Conservation (phyloP, 1,284 basidiomycete genomes). For the Cutaneotrichosporon sp. region DNA sequence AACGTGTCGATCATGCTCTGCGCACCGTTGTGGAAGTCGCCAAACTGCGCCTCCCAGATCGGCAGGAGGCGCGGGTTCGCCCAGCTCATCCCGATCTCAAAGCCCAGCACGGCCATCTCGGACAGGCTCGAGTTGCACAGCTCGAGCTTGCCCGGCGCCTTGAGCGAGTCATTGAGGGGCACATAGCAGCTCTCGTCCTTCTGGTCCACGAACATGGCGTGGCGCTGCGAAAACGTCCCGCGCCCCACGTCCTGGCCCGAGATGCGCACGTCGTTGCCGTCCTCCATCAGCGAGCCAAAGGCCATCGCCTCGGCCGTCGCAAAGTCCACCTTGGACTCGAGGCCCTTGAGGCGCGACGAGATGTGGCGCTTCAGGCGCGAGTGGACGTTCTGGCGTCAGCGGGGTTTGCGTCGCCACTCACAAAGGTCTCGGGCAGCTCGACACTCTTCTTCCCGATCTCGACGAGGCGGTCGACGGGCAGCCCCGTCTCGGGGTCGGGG, state of each 20-base stretch:
- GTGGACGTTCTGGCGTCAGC: slow-evolving; percentile 66
- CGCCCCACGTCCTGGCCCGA: slow-evolving; percentile 88
- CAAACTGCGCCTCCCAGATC: slow-evolving; percentile 86
- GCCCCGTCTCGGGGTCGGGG: slow-evolving; percentile 68
- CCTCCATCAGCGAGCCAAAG: slow-evolving; percentile 76
- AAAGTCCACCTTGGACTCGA: slow-evolving; percentile 77
- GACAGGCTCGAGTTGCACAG: slow-evolving; percentile 84
- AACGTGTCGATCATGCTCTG: slow-evolving; percentile 88
- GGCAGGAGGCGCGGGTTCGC: slow-evolving; percentile 74
- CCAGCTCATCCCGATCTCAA: slow-evolving; percentile 87
- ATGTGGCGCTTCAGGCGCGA: slow-evolving; percentile 75
- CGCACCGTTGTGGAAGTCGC: slow-evolving; percentile 89
- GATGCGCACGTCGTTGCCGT: slow-evolving; percentile 77
- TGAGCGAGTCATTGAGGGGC: slow-evolving; percentile 68
- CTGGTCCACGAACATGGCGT: slow-evolving; percentile 89
- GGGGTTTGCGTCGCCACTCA: slow-evolving; percentile 55
- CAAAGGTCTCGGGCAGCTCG: slow-evolving; percentile 70
- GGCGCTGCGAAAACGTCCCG: slow-evolving; percentile 85
- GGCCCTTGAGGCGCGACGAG: slow-evolving; percentile 68
- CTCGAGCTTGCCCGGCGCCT: slow-evolving; percentile 66
- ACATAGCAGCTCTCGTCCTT: slow-evolving; percentile 72
- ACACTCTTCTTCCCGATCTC: slow-evolving; percentile 70
- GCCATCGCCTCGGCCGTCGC: slow-evolving; percentile 86
- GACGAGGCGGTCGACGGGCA: slow-evolving; percentile 59
- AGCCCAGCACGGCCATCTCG: slow-evolving; percentile 79